These are phyloP conservation scores for Thelonectria olida DNA, from an alignment of 2,329 filamentous ascomycete species.

Conservation along the genomic window DNA sequence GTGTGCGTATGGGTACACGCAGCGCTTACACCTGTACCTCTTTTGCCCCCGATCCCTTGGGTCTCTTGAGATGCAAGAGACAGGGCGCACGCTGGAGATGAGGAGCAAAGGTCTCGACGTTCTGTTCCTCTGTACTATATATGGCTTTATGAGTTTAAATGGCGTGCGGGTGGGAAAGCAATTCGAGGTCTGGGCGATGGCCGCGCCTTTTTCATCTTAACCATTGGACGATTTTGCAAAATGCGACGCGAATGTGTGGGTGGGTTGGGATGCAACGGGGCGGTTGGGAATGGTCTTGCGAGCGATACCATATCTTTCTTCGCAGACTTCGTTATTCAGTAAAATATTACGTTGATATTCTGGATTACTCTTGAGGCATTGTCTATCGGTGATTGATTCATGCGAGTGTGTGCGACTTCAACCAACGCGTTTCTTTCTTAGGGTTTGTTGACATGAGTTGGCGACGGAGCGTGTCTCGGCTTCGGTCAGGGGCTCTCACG, in stretches of 20 bases:
- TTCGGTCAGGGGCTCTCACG: slow-evolving; percentile 33
- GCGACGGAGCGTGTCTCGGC: slow-evolving; percentile 33
- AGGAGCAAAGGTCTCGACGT: slow-evolving; percentile 32
- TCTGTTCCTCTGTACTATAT: slow-evolving; percentile 38
- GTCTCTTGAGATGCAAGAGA: slow-evolving; percentile 29
- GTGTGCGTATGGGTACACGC: slow-evolving; percentile 29
- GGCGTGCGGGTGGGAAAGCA: slow-evolving; percentile 29
- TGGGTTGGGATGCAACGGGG: slow-evolving; percentile 20
- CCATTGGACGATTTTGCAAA: slow-evolving; percentile 12
- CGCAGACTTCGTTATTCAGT: slow-evolving; percentile 13
- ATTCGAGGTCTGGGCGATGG: slow-evolving; percentile 22
- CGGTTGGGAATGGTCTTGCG: slow-evolving; percentile 7
- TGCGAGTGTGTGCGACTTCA: slow-evolving; percentile 13
- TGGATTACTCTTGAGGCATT: not conserved
- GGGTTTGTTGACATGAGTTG: slow-evolving; percentile 39
- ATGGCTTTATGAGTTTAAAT: slow-evolving; percentile 30
- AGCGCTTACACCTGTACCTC: slow-evolving; percentile 29
- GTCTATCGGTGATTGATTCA: not conserved
- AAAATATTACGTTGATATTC: not conserved
- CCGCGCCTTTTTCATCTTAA: slow-evolving; percentile 8
- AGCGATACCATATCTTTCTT: slow-evolving; percentile 37
- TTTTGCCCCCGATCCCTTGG: slow-evolving; percentile 24
- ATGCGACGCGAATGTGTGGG: slow-evolving; percentile 24
- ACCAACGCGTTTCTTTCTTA: slow-evolving; percentile 30
- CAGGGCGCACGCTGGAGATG: slow-evolving; percentile 25